These are phyloP conservation scores for Phanerochaete sordida DNA, from an alignment of 768 basidiomycete genomes.

Conservation along the genomic window DNA sequence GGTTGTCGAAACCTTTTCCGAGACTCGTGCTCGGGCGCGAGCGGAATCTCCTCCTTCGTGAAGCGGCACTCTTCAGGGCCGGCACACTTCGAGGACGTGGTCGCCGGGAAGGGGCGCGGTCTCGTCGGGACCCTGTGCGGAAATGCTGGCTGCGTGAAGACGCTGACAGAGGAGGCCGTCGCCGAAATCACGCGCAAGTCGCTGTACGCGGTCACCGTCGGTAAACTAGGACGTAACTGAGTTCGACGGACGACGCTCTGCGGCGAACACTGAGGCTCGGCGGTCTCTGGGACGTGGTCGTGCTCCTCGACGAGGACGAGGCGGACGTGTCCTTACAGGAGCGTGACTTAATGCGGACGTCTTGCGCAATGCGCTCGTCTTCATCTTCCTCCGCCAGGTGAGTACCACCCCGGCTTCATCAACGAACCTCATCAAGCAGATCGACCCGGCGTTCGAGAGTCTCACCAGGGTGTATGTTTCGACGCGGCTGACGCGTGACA, in stretches of 20 bases:
- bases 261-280: slow-evolving; percentile 25
- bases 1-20: no score
- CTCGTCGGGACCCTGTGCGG: slow-evolving; percentile 33
- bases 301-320: slow-evolving; percentile 37
- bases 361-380: slow-evolving; percentile 31
- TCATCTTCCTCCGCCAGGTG: slow-evolving; percentile 34
- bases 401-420: slow-evolving; percentile 36
- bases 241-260: slow-evolving; percentile 20
- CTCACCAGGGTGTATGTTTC: no score
- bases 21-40: no score
- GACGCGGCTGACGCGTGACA: no score
- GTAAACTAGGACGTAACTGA: slow-evolving; percentile 30
- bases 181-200: slow-evolving; percentile 28
- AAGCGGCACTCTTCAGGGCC: no score
- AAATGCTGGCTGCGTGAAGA: slow-evolving; percentile 35
- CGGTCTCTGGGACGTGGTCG: slow-evolving; percentile 31
- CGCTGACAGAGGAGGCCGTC: slow-evolving; percentile 32
- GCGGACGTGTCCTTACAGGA: slow-evolving; percentile 24
- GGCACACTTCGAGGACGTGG: slow-evolving; percentile 29
- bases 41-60: no score
- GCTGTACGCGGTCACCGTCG: slow-evolving; percentile 29
- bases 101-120: slow-evolving; percentile 35
- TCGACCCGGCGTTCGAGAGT: slow-evolving; percentile 33
- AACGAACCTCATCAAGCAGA: slow-evolving; percentile 29
- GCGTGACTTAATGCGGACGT: slow-evolving; percentile 22